Conservation (phyloP, 1,284 basidiomycete genomes). For the Heterobasidion parviporum region DNA sequence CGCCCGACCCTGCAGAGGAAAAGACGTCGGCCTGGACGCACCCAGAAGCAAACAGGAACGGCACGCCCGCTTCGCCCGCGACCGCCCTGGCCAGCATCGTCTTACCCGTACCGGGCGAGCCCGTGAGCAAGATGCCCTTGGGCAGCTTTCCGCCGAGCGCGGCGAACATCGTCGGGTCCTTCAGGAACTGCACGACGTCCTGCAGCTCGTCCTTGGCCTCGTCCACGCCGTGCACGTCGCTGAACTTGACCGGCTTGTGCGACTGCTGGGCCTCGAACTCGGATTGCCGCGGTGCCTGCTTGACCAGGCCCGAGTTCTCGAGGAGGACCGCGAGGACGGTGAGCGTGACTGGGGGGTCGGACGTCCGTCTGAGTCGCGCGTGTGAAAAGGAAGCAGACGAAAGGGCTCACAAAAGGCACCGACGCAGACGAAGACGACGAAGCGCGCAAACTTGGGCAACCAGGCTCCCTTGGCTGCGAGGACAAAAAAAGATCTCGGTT, state of each 20-base stretch:
- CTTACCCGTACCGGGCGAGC: slow-evolving; percentile 91
- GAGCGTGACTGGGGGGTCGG: slow-evolving; percentile 50
- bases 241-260: slow-evolving; percentile 81
- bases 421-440: slow-evolving; percentile 35
- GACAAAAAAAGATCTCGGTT: slow-evolving; percentile 3
- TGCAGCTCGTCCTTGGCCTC: slow-evolving; percentile 91
- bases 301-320: slow-evolving; percentile 88
- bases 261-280: slow-evolving; percentile 66
- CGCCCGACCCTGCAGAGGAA: slow-evolving; percentile 4
- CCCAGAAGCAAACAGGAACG: slow-evolving; percentile 85
- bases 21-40: slow-evolving; percentile 20
- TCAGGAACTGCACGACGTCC: slow-evolving; percentile 90
- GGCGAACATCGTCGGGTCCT: slow-evolving; percentile 83
- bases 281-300: slow-evolving; percentile 69
- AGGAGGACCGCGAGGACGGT: slow-evolving; percentile 83
- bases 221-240: slow-evolving; percentile 91
- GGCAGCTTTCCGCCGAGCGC: slow-evolving; percentile 87
- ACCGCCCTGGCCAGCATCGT: slow-evolving; percentile 94
- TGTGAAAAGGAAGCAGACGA: background rate
- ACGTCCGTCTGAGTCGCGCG: background rate
- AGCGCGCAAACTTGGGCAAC: slow-evolving; percentile 55
- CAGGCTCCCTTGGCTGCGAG: slow-evolving; percentile 56
- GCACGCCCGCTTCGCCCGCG: slow-evolving; percentile 94
- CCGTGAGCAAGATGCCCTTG: slow-evolving; percentile 86
- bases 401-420: slow-evolving; percentile 37